Evolutionary conservation across 2,329 filamentous ascomycete species (phyloP), one percentile per base, ranked within the genome.

Genomic region (Monosporascus sp.): DNA sequence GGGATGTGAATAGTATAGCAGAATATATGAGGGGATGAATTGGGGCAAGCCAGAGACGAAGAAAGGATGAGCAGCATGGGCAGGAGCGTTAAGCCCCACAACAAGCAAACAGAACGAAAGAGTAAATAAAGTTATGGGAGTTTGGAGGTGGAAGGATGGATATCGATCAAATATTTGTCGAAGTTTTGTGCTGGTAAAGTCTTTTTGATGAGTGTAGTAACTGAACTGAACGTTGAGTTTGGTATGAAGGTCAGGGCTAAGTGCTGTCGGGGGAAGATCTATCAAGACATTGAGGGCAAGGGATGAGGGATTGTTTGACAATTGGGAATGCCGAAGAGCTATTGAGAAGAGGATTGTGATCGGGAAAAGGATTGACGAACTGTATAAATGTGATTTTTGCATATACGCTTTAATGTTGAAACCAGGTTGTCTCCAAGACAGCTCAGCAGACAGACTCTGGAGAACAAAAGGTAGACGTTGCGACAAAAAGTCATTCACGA

Each of bases 291-390:
- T 46, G 20, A 45, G 52, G 44, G 36, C 9, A 52, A 44, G 43
- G 43, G 16, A 26, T 31, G 57, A 47, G 54, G 50, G 27, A 38
- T 26, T 38, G 43, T 26, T 34, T 36, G 49, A 59, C 43, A 53
- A 56, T 53, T 48, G 53, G 58, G 52, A 55, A 51, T 48, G 26
- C 48, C 56, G 56, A 53, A 55, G 48, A 52, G 49, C 26, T 49
- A 58, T 59, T 60, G 59, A 60, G 48, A 59, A 60, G 48, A 59
- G 55, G 55, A 54, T 56, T 47, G 51, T 57, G 52, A 44, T 59
- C 26, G 55, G 54, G 61, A 61, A 66, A 64, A 62, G 65, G 66
- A 66, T 66, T 57, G 65, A 69, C 66, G 66, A 69, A 69, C 66
- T 68, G 59, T 64, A 59, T 56, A 53, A 52, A 48, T 45, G 53